phyloP scores from a whole-genome alignment of 176 grass and related monocot genomes.

The Pontederia crassipes region DNA sequence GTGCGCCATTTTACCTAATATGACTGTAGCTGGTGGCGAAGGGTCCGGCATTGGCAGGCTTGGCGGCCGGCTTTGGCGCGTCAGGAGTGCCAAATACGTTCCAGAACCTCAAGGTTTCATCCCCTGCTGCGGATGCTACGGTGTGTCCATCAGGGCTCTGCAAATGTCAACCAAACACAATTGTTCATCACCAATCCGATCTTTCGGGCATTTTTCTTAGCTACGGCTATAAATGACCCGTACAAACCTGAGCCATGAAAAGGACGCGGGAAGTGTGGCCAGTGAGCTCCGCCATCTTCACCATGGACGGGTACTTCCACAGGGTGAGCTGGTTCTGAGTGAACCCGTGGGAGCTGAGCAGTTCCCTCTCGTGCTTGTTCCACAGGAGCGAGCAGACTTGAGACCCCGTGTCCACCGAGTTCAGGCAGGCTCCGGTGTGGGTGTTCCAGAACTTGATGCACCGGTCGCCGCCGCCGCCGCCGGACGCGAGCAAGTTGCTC shows the following conservation, averaged over 20 bases:
- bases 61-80: conserved; percentile 30
- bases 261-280: conserved; percentile 51
- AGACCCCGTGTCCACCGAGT: conserved; percentile 39
- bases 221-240: no score
- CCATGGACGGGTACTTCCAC: conserved; percentile 50
- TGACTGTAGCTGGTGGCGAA: conserved; percentile 50
- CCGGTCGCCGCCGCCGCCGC: conserved; percentile 29
- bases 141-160: conserved; percentile 61
- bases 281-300: conserved; percentile 40
- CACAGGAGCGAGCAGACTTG: conserved; percentile 39
- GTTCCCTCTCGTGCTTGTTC: conserved; percentile 43
- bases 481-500: conserved; percentile 47
- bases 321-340: conserved; percentile 38
- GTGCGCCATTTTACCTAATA: conserved; percentile 46
- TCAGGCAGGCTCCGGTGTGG: conserved; percentile 44
- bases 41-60: conserved; percentile 26
- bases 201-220: no score
- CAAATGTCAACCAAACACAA: conserved; percentile 9
- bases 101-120: conserved; percentile 53
- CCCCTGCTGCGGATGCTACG: conserved; percentile 52
- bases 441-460: conserved; percentile 70
- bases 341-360: conserved; percentile 50
- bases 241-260: conserved; percentile 46
- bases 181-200: no score
- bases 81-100: conserved; percentile 46